Percentiles rank a stretch among this genome's conserved stretches.
phyloP scores from a whole-genome alignment of 345 rosid species.

The Eucalyptus lansdowneana region DNA sequence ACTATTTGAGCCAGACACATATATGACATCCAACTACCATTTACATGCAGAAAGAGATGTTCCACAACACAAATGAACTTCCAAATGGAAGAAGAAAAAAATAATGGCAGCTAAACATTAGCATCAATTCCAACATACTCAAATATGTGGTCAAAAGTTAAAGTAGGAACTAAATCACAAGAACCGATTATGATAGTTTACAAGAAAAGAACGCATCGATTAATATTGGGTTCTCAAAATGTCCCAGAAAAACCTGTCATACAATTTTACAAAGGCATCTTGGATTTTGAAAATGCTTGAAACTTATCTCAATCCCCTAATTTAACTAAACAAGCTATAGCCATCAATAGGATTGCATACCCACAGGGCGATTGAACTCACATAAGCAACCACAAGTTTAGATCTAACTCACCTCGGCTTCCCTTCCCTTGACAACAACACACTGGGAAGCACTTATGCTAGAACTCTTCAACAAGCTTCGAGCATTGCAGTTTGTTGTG shows the following conservation, averaged over 20 bases:
- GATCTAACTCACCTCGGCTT: not conserved
- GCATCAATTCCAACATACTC: not conserved
- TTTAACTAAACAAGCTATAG: not conserved
- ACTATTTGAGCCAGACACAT: not conserved
- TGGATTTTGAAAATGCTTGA: not conserved
- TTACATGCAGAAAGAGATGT: not conserved
- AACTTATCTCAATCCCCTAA: not conserved
- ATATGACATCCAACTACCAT: not conserved
- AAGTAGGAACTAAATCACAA: not conserved
- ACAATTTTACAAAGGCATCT: not conserved
- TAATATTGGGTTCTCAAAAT: not conserved
- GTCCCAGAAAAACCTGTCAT: not conserved
- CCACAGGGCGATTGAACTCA: not conserved
- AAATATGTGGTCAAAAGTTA: not conserved
- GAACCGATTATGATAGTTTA: not conserved
- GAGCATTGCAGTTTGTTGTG: slow-evolving; percentile 36
- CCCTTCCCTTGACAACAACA: slow-evolving; percentile 34
- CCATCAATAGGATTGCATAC: not conserved
- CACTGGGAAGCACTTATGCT: slow-evolving; percentile 97
- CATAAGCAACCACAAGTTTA: not conserved
- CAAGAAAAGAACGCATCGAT: not conserved
- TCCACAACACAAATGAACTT: not conserved
- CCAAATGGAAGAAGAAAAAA: not conserved
- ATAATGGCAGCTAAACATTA: not conserved
- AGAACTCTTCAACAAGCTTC: slow-evolving; percentile 81